Conservation (phyloP, 495 filamentous ascomycete genomes). For the Articulospora tetracladia region DNA sequence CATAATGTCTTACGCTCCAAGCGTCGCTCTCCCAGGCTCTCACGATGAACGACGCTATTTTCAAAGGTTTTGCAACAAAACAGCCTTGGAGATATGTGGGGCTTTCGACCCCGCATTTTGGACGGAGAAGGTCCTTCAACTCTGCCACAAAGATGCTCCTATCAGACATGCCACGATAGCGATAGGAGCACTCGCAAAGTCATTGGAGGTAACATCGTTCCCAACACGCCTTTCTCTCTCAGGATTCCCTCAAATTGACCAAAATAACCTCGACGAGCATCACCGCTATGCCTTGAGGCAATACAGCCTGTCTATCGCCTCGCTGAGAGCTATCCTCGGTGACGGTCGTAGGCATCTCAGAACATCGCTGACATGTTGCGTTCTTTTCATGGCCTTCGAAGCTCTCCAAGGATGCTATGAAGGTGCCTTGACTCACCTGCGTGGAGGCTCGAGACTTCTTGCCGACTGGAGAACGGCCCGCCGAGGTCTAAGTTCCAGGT, state of each 20-base stretch:
- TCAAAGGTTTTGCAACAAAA: constrained; percentile 55
- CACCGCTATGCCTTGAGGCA: constrained; percentile 25
- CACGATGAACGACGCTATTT: constrained; percentile 52
- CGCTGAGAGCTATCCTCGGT: constrained; percentile 18
- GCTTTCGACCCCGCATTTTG: constrained; percentile 61
- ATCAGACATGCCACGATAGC: constrained; percentile 66
- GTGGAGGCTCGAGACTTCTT: constrained; percentile 23
- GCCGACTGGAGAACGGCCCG: constrained; percentile 26
- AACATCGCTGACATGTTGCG: constrained; percentile 22
- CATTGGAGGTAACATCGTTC: constrained; percentile 26
- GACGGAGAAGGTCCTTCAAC: constrained; percentile 53
- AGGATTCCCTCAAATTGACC: constrained; percentile 26
- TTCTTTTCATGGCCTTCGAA: constrained; percentile 27
- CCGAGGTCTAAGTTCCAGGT: constrained; percentile 15
- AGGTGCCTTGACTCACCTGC: constrained; percentile 23
- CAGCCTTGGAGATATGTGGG: constrained; percentile 54
- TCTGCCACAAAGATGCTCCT: constrained; percentile 54
- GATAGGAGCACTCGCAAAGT: constrained; percentile 59
- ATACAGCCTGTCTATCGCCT: constrained; percentile 24
- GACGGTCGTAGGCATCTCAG: constrained; percentile 23
- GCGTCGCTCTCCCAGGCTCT: constrained; percentile 22
- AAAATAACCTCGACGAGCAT: constrained; percentile 25
- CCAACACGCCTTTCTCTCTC: constrained; percentile 24
- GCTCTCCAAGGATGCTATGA: constrained; percentile 26
- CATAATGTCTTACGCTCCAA: constrained; percentile 21